Evolutionary conservation across 305 asterid genomes (phyloP).

Genomic region (Striga hermonthica): DNA sequence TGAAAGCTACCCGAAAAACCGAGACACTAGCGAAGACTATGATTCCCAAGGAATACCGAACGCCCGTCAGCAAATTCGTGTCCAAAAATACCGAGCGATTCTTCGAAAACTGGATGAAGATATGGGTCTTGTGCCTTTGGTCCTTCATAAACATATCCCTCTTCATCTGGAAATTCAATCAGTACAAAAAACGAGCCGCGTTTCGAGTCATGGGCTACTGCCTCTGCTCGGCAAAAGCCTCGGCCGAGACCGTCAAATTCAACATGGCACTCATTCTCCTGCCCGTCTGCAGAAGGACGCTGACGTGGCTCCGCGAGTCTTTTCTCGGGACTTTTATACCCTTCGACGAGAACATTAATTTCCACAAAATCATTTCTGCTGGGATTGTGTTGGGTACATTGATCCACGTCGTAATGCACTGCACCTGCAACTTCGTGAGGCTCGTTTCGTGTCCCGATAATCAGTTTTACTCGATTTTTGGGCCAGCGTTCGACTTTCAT

Average conservation of each 20-base stretch:
- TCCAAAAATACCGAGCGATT: constrained; percentile 44
- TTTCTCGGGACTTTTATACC: constrained; percentile 62
- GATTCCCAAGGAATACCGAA: constrained; percentile 74
- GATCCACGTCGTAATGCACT: constrained; percentile 50
- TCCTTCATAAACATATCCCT: constrained; percentile 44
- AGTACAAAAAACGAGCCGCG: constrained; percentile 40
- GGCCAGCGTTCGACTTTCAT: constrained; percentile 41
- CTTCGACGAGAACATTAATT: constrained; percentile 79
- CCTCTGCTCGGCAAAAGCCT: constrained; percentile 77
- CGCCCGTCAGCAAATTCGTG: constrained; percentile 65
- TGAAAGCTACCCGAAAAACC: constrained; percentile 33
- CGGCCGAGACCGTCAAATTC: constrained; percentile 78
- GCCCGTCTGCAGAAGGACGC: constrained; percentile 83
- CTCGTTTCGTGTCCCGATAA: constrained; percentile 50
- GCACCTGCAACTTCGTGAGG: constrained; percentile 61
- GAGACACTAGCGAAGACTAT: constrained; percentile 66
- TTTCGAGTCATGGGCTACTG: constrained; percentile 80
- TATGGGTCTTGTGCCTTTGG: constrained; percentile 65
- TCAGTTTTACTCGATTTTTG: constrained; percentile 48
- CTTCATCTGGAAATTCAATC: constrained; percentile 59
- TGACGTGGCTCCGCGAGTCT: constrained; percentile 65
- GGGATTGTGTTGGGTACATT: constrained; percentile 45
- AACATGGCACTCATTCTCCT: constrained; percentile 87
- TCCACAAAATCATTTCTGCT: constrained; percentile 71
- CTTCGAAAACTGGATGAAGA: constrained; percentile 64